Conservation (phyloP, 164 flowering plant species). For the Aristolochia fimbriata region DNA sequence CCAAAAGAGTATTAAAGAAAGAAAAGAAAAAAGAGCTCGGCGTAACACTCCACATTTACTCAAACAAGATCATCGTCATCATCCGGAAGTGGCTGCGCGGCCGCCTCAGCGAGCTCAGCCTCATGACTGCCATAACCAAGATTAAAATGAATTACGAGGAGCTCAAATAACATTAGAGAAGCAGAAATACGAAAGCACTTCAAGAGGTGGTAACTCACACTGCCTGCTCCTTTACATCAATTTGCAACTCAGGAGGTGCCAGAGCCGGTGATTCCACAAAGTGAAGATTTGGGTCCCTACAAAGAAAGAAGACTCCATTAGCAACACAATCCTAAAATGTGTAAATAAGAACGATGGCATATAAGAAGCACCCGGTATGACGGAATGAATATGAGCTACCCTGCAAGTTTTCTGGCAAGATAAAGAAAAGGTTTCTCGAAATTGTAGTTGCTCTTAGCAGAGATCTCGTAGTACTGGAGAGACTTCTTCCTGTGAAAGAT, state of each 20-base stretch:
- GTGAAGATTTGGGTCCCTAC: constrained; percentile 51
- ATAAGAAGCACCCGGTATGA: no score
- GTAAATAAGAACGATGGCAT: background rate
- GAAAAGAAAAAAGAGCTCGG: no score
- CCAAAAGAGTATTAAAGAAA: no score
- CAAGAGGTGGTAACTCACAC: constrained; percentile 15
- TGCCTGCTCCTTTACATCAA: constrained; percentile 46
- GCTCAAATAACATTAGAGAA: background rate
- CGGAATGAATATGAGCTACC: constrained; percentile 23
- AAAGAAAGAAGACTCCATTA: background rate
- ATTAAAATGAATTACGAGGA: background rate
- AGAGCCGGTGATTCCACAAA: constrained; percentile 64
- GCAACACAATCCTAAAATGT: no score
- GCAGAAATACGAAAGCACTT: background rate
- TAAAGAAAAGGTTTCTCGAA: constrained; percentile 80
- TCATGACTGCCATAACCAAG: constrained; percentile 26
- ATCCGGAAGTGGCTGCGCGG: constrained; percentile 47
- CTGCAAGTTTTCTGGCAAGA: constrained; percentile 80
- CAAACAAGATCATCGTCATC: constrained; percentile 48
- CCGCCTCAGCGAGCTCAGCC: constrained; percentile 30
- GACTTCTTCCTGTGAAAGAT: constrained; percentile 86
- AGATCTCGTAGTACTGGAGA: constrained; percentile 74
- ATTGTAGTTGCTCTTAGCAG: constrained; percentile 85
- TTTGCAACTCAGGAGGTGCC: constrained; percentile 58
- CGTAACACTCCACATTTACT: constrained; percentile 5